A percentile compares a stretch with the other conserved stretches of the same genome.
Conservation (phyloP, 768 basidiomycete genomes). For the Panellus pusillus region DNA sequence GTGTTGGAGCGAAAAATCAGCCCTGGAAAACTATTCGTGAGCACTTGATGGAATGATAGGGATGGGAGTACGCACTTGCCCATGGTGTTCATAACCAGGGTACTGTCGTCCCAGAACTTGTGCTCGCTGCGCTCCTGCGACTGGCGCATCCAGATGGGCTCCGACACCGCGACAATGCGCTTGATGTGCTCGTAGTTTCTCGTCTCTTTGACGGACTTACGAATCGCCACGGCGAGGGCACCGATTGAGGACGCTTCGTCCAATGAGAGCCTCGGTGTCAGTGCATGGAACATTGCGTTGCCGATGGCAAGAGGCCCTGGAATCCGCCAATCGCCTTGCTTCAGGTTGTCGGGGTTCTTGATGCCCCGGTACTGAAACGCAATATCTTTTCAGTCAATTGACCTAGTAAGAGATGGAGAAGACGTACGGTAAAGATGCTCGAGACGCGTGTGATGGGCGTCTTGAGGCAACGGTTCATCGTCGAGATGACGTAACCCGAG, state of each 20-base stretch:
- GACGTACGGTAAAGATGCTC: background rate
- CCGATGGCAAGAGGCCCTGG: background rate
- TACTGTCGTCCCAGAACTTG: background rate
- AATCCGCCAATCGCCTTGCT: background rate
- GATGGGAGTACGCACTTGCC: background rate
- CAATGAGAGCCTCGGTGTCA: background rate
- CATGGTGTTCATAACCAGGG: background rate
- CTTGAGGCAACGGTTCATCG: background rate
- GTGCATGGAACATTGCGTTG: background rate
- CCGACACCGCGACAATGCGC: background rate
- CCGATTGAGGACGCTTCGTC: background rate
- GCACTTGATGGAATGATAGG: background rate
- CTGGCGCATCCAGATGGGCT: background rate
- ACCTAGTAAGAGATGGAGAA: background rate
- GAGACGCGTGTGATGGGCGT: background rate
- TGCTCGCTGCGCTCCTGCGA: background rate
- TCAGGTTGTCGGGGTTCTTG: background rate
- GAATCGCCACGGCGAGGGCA: background rate
- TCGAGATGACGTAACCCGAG: background rate
- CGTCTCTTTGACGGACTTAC: background rate
- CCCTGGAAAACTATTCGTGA: background rate
- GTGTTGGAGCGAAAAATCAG: background rate
- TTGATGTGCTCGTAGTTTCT: background rate
- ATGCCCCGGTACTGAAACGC: background rate
- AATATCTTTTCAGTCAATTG: no score